Conservation (phyloP, 73 alveolate species). For the Paramecium sonneborni region DNA sequence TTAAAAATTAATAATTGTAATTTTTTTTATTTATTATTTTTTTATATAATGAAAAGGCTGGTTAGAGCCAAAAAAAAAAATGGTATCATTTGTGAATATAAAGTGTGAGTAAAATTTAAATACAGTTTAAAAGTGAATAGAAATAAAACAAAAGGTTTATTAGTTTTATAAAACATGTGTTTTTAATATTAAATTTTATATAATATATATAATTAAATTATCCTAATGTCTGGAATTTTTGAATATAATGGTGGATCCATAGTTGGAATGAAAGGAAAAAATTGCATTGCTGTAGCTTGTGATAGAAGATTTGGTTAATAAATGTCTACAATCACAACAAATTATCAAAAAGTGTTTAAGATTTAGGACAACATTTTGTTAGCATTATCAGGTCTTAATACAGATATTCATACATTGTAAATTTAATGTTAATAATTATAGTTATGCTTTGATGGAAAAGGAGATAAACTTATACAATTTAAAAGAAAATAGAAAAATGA, state of each 20-base stretch:
- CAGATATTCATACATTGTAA: conserved; percentile 94
- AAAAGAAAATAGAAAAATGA: conserved; percentile 92
- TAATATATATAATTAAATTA: not conserved
- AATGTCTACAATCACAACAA: conserved; percentile 85
- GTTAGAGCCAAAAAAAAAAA: no score
- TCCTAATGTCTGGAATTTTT: conserved; percentile 65
- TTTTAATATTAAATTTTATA: not conserved
- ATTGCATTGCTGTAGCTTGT: conserved; percentile 96
- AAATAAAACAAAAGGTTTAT: not conserved
- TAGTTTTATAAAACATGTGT: not conserved
- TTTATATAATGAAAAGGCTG: no score
- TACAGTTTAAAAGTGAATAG: not conserved
- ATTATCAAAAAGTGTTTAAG: conserved; percentile 91
- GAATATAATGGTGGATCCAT: conserved; percentile 93
- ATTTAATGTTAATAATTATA: conserved; percentile 54
- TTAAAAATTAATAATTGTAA: not conserved
- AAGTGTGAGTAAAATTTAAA: no score
- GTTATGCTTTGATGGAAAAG: conserved; percentile 77
- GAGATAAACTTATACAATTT: conserved; percentile 86
- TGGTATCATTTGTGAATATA: no score
- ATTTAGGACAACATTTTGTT: conserved; percentile 86
- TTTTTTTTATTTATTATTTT: not conserved
- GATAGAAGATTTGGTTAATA: conserved; percentile 95
- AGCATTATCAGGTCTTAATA: conserved; percentile 93
- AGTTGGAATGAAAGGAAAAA: conserved; percentile 96